These are phyloP conservation scores for Drechslerella coelobrocha DNA, from an alignment of 2,329 filamentous ascomycete genomes.

Conservation along the genomic window DNA sequence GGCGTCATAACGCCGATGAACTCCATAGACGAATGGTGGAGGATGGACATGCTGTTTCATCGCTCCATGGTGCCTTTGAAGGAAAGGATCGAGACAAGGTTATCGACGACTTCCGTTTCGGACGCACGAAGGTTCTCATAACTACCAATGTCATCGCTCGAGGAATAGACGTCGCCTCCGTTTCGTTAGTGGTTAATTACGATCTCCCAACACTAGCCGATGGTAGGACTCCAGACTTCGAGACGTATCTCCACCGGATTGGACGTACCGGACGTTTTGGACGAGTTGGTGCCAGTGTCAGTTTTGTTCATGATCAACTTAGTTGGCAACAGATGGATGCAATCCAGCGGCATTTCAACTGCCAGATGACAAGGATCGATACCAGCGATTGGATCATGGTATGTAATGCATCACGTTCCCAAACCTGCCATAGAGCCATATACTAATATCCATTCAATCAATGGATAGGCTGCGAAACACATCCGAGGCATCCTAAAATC, in stretches of 20 bases:
- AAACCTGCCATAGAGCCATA: not conserved
- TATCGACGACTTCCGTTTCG: conserved; percentile 83
- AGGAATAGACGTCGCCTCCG: conserved; percentile 88
- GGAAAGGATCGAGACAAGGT: conserved; percentile 81
- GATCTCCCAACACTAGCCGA: conserved; percentile 72
- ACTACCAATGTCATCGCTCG: conserved; percentile 96
- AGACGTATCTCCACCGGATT: conserved; percentile 98
- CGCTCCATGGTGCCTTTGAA: conserved; percentile 86
- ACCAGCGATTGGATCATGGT: conserved; percentile 82
- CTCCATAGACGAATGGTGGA: conserved; percentile 85
- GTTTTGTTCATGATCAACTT: conserved; percentile 84
- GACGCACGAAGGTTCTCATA: conserved; percentile 92
- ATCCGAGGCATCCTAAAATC: conserved; percentile 31
- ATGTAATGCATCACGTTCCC: not conserved
- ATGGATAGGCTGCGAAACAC: conserved; percentile 30
- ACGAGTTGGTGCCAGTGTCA: conserved; percentile 93
- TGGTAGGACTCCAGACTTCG: conserved; percentile 78
- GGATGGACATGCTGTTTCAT: conserved; percentile 90
- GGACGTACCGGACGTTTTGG: conserved; percentile 96
- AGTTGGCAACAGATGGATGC: conserved; percentile 79
- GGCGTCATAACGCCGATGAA: conserved; percentile 80
- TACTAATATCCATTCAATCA: conserved; percentile 4
- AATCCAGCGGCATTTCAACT: conserved; percentile 82
- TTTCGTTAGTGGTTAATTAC: conserved; percentile 99
- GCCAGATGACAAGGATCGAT: conserved; percentile 80